These are phyloP conservation scores for Candida silvatica DNA, from an alignment of 805 yeast species.

Conservation along the genomic window DNA sequence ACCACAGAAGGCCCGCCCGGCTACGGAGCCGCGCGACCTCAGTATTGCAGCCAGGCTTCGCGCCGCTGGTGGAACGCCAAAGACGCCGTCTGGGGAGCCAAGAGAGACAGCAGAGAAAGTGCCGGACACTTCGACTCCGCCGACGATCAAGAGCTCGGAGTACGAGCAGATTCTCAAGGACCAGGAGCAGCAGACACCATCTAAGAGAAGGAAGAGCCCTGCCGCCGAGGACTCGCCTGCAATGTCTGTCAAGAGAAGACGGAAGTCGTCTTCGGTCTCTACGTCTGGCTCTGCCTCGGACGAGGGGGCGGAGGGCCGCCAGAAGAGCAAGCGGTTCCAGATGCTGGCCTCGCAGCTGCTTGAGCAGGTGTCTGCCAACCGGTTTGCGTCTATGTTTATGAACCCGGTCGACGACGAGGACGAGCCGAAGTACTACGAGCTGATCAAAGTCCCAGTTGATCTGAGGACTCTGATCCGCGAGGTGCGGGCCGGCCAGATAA, in stretches of 20 bases:
- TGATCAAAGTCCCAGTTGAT: slow-evolving; percentile 60
- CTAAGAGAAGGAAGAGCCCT: no score
- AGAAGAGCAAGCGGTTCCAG: slow-evolving; percentile 46
- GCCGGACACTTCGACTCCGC: background rate
- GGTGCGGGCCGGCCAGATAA: slow-evolving; percentile 51
- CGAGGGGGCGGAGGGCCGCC: slow-evolving; percentile 1
- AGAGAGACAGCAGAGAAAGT: background rate
- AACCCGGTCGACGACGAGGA: slow-evolving; percentile 59
- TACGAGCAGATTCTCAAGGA: background rate
- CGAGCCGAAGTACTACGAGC: slow-evolving; percentile 60
- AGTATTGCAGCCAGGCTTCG: slow-evolving; percentile 1
- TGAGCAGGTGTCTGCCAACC: slow-evolving; percentile 56
- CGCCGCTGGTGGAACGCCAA: background rate
- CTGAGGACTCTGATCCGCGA: slow-evolving; percentile 51
- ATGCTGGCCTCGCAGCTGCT: slow-evolving; percentile 53
- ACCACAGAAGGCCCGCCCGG: background rate
- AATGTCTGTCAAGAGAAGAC: slow-evolving; percentile 7
- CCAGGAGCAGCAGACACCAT: background rate
- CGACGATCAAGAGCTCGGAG: background rate
- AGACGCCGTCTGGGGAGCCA: background rate
- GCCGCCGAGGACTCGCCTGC: slow-evolving; percentile 4
- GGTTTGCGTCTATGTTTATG: slow-evolving; percentile 66
- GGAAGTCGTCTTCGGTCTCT: no score
- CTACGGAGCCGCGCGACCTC: background rate
- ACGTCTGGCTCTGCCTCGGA: slow-evolving; percentile 3